Evolutionary conservation across 805 yeast species (phyloP), one percentile per base, ranked within the genome.

Genomic region (Lachancea fermentati): DNA sequence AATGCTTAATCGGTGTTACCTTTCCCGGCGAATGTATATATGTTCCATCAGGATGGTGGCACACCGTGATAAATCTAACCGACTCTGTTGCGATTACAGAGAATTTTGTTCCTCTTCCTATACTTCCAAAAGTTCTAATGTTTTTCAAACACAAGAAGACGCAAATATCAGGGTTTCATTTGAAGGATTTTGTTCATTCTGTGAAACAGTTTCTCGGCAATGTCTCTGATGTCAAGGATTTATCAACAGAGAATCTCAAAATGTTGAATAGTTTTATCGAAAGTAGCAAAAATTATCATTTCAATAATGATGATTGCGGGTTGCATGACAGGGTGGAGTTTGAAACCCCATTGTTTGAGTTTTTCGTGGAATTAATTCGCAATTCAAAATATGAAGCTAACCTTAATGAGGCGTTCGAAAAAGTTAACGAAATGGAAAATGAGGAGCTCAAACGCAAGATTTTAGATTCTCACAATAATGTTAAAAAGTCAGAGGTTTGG

Each of bases 21-120:
- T 78, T 76, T 48, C 82, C 87, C 0, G 91, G 89, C 4, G 94
- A 89, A 57, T 81, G 87, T 45, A 75, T 87, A 71, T 78, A 83
- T 57, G 97, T 88, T 5, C 97, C 97, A 3, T 73, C 88, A n/a
- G 94, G 95, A 1, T 88, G 97, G 97, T 88, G 97, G 97, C 97
- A 88, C 67, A 68, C 79, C 34, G 97, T 89, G 22, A 85, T 88
- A n/a, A 88, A 88, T 52, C 54, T 88, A 9, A 84, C 81, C 43
- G 87, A 82, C 55, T 69, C 79, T n/a, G 79, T 88, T 14, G 97
- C 96, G 0, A 63, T 88, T 52, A 88, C 97, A 0, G 94, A 86
- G 48, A 88, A 88, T 59, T 88, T 89, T 60, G 89, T 86, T 8
- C 94, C 96, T 0, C 57, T 58, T 30, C 71, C 76, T 32, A 76